A percentile compares a stretch with the other conserved stretches of the same genome.
Evolutionary conservation across 352 stramenopile species (phyloP).

Genomic region (Phytophthora agathidicida): DNA sequence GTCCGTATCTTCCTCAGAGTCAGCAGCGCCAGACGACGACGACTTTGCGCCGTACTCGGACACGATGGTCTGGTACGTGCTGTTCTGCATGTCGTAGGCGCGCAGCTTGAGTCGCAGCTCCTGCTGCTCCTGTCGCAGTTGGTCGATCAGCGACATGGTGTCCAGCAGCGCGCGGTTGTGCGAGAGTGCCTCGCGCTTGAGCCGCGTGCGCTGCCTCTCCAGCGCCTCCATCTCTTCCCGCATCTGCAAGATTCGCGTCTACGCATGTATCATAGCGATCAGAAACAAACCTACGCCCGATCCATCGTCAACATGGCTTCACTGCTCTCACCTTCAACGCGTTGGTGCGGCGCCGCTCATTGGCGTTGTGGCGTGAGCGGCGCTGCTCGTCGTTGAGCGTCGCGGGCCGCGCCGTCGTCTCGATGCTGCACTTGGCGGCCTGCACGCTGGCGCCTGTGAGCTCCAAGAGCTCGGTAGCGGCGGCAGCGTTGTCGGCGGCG

Average conservation of each 20-base stretch:
- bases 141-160: conserved; percentile 52
- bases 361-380: conserved; percentile 61
- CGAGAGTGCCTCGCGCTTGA: conserved; percentile 32
- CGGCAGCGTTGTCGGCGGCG: conserved; percentile 4
- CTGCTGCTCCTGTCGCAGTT: conserved; percentile 47
- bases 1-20: neutral
- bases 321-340: conserved; percentile 50
- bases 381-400: conserved; percentile 43
- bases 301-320: neutral
- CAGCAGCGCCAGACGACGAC: neutral
- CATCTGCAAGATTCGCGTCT: conserved; percentile 52
- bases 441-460: conserved; percentile 6
- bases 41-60: conserved; percentile 38
- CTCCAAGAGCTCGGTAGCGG: conserved; percentile 24
- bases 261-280: neutral
- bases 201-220: conserved; percentile 44
- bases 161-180: conserved; percentile 34
- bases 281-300: neutral
- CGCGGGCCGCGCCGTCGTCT: conserved; percentile 14
- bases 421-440: conserved; percentile 23
- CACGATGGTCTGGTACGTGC: conserved; percentile 60
- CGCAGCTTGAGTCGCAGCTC: conserved; percentile 40
- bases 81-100: conserved; percentile 58
- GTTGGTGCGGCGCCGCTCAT: conserved; percentile 63
- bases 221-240: conserved; percentile 55